Conservation (phyloP, 306 rosid genomes). For the Corylus americana region DNA sequence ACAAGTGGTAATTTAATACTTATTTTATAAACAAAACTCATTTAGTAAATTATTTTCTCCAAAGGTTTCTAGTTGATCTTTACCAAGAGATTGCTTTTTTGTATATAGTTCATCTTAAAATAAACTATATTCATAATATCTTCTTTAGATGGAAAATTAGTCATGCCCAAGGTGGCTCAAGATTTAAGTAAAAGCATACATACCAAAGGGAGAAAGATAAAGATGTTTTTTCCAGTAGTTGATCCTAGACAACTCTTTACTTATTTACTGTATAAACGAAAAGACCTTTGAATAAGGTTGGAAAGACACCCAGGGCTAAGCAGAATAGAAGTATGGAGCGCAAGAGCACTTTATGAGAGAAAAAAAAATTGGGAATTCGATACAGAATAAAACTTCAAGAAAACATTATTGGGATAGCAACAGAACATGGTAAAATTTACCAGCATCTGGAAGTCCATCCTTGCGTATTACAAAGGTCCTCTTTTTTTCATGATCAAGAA, state of each 20-base stretch:
- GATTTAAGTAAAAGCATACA: not conserved
- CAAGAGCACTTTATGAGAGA: not conserved
- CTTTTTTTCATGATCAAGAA: conserved; percentile 94
- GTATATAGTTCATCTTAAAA: not conserved
- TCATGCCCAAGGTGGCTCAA: not conserved
- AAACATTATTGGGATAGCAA: conserved; percentile 4
- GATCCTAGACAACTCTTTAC: not conserved
- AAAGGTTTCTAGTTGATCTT: not conserved
- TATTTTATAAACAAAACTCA: not conserved
- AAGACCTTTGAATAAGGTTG: not conserved
- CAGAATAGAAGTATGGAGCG: not conserved
- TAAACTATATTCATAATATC: not conserved
- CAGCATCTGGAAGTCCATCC: conserved; percentile 99
- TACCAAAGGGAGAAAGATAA: not conserved
- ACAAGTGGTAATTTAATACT: no score
- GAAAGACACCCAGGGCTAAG: not conserved
- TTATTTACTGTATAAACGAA: not conserved
- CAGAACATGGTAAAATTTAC: conserved; percentile 47
- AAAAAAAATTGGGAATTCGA: not conserved
- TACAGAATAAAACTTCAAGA: conserved; percentile 6
- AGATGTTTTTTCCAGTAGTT: not conserved
- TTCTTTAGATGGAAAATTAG: not conserved
- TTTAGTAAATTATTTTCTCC: not conserved
- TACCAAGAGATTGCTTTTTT: not conserved
- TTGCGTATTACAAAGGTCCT: conserved; percentile 91